Evolutionary conservation across 192 early-diverging fungal genomes (phyloP).

Genomic region (Martensiomyces pterosporus): DNA sequence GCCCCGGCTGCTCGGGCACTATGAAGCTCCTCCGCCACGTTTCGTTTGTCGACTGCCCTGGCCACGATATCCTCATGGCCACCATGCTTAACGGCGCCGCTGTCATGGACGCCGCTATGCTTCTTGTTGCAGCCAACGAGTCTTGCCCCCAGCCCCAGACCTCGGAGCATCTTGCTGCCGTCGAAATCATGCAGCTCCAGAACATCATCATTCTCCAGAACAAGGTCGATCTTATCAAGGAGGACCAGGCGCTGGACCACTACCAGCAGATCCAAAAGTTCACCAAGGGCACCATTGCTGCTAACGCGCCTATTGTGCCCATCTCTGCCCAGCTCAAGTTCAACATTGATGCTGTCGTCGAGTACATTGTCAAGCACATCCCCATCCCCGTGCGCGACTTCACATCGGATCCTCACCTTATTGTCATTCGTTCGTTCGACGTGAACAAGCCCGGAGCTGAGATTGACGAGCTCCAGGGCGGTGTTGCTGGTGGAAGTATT

Average conservation of each 20-base stretch:
- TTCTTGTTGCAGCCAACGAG: constrained; percentile 98
- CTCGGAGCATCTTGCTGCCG: constrained; percentile 95
- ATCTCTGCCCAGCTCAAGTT: constrained; percentile 98
- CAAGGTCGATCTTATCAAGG: constrained; percentile 97
- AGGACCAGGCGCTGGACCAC: constrained; percentile 84
- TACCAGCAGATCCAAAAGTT: constrained; percentile 89
- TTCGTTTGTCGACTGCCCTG: constrained; percentile 98
- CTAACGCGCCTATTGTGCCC: constrained; percentile 92
- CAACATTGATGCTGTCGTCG: constrained; percentile 96
- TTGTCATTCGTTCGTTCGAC: constrained; percentile 98
- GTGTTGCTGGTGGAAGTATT: constrained; percentile 97
- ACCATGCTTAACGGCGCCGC: constrained; percentile 99
- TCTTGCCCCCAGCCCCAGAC: constrained; percentile 99
- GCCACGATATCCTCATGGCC: constrained; percentile 99
- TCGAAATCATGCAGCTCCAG: constrained; percentile 98
- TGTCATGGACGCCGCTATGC: constrained; percentile 97
- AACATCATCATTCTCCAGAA: constrained; percentile 98
- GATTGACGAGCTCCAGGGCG: constrained; percentile 88
- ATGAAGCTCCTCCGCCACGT: constrained; percentile 90
- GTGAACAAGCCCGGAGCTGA: constrained; percentile 98
- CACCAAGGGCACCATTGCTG: constrained; percentile 91
- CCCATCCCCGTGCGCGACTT: constrained; percentile 95
- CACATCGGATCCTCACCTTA: constrained; percentile 81
- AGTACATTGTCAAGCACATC: constrained; percentile 95
- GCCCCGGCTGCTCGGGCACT: constrained; percentile 76